phyloP scores from a whole-genome alignment of 441 rosid species.

The Jatropha multifida region DNA sequence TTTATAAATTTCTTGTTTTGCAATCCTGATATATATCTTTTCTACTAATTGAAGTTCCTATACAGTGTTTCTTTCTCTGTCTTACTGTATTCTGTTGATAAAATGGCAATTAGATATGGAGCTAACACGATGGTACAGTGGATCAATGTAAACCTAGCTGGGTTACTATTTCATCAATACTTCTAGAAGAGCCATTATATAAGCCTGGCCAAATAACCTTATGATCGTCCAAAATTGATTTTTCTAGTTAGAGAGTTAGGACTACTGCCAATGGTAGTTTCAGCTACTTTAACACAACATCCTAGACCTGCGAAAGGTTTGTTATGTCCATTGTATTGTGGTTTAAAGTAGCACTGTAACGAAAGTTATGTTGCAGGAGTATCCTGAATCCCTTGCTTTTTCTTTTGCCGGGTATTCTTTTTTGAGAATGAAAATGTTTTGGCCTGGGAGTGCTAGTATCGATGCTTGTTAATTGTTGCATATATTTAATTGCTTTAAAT shows the following conservation, averaged over 20 bases:
- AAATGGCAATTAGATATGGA: neutral
- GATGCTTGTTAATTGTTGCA: neutral
- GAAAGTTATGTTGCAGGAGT: neutral
- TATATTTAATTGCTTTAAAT: neutral
- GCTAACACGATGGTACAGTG: neutral
- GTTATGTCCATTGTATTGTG: no score
- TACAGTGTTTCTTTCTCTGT: no score
- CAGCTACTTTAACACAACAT: no score
- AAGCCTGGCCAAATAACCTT: no score
- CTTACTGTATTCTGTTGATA: no score
- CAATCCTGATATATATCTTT: neutral
- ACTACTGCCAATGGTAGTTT: no score
- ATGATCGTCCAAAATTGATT: no score
- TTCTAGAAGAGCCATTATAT: neutral
- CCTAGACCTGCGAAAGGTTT: no score
- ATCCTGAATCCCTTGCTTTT: neutral
- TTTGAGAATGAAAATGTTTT: neutral
- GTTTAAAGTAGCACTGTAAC: no score
- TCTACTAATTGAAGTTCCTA: no score
- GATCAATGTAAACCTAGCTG: neutral
- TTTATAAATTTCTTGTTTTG: neutral
- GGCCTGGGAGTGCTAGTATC: neutral
- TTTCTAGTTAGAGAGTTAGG: no score
- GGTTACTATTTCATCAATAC: neutral
- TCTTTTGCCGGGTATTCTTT: neutral